Evolutionary conservation across 1,139 yeast species (phyloP).

Genomic region (Candida sanyaensis): DNA sequence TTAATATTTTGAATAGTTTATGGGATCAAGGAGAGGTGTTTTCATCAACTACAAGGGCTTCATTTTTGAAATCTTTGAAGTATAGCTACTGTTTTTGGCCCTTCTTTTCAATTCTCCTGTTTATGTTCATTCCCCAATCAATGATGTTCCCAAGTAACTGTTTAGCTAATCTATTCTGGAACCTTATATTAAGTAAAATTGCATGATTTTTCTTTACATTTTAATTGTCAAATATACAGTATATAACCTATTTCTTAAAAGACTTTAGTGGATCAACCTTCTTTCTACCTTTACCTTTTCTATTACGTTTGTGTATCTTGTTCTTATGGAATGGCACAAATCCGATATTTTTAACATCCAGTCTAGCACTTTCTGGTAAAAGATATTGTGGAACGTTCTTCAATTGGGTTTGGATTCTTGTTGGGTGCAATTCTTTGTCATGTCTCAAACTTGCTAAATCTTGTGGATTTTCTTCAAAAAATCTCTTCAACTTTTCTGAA

Average conservation of each 20-base stretch:
- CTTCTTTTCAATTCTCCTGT: conserved; percentile 50
- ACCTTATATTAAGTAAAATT: conserved; percentile 47
- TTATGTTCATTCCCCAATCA: conserved; percentile 47
- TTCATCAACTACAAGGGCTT: conserved; percentile 24
- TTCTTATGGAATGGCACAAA: conserved; percentile 76
- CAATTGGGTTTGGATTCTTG: conserved; percentile 81
- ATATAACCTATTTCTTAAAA: conserved; percentile 22
- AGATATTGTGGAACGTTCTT: conserved; percentile 92
- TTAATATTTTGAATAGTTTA: conserved; percentile 47
- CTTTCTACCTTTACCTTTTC: conserved; percentile 35
- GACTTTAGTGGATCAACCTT: conserved; percentile 74
- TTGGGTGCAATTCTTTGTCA: conserved; percentile 83
- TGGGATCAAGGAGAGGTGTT: conserved; percentile 56
- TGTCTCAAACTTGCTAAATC: conserved; percentile 88
- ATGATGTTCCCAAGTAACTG: conserved; percentile 62
- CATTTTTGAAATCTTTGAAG: conserved; percentile 50
- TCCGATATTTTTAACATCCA: conserved; percentile 60
- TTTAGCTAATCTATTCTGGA: conserved; percentile 57
- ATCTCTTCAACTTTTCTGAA: conserved; percentile 88
- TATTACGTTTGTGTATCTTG: conserved; percentile 44
- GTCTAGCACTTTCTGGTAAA: conserved; percentile 78
- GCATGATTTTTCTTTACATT: conserved; percentile 9
- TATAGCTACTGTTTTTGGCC: conserved; percentile 65
- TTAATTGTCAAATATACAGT: too few species aligned
- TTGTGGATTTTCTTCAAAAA: conserved; percentile 98